These are phyloP conservation scores for Cardamine occulta DNA, from an alignment of 345 rosid species.

Conservation along the genomic window DNA sequence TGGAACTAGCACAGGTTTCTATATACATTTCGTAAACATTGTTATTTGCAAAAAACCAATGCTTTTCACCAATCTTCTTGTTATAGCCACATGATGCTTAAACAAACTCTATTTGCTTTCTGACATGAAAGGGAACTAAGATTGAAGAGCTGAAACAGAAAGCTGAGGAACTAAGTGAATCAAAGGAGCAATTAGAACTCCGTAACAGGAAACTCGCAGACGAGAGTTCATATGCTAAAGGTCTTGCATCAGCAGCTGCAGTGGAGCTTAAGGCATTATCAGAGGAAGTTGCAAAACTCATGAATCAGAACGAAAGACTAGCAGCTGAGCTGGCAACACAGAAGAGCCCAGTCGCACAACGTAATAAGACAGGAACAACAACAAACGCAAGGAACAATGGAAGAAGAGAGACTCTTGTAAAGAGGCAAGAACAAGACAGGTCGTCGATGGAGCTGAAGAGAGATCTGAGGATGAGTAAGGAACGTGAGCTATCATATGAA, in stretches of 20 bases:
- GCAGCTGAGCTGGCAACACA: constrained; percentile 66
- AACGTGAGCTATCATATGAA: constrained; percentile 85
- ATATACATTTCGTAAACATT: constrained; percentile 32
- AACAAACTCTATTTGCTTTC: constrained; percentile 16
- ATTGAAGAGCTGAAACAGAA: constrained; percentile 81
- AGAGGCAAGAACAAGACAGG: constrained; percentile 68
- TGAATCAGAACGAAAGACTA: constrained; percentile 87
- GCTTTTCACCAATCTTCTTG: constrained; percentile 23
- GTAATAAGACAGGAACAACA: constrained; percentile 52
- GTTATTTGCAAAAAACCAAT: not conserved
- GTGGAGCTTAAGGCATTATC: constrained; percentile 98
- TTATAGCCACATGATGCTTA: constrained; percentile 22
- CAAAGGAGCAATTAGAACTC: constrained; percentile 73
- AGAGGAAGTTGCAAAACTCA: constrained; percentile 94
- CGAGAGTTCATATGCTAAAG: constrained; percentile 97
- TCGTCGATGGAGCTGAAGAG: constrained; percentile 72
- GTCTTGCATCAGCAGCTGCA: constrained; percentile 99
- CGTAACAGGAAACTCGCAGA: constrained; percentile 84
- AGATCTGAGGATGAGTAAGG: constrained; percentile 75
- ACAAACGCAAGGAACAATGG: constrained; percentile 65
- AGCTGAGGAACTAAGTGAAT: constrained; percentile 56
- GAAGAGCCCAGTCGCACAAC: constrained; percentile 64
- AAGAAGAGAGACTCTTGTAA: constrained; percentile 52
- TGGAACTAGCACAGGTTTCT: constrained; percentile 50
- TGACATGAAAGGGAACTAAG: constrained; percentile 56